phyloP scores from a whole-genome alignment of 2,329 filamentous ascomycete genomes.

The Fusarium austroafricanum region DNA sequence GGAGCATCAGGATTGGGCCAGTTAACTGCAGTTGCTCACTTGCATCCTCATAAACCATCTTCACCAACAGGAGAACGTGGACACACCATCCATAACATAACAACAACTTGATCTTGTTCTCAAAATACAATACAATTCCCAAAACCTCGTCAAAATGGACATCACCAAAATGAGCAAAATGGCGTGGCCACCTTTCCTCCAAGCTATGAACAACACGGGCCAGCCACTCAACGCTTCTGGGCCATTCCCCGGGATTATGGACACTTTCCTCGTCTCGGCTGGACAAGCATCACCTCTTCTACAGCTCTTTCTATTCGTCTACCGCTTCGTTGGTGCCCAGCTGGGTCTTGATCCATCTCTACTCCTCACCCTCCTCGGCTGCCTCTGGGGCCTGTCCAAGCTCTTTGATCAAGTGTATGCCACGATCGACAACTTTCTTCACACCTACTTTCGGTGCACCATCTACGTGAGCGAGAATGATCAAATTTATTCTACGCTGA shows the following conservation, averaged over 20 bases:
- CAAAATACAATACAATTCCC: not conserved
- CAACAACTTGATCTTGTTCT: not conserved
- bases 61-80: not conserved
- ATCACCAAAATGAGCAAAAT: constrained; percentile 47
- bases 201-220: constrained; percentile 36
- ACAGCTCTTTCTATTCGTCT: constrained; percentile 57
- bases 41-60: not conserved
- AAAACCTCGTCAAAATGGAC: constrained; percentile 32
- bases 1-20: not conserved
- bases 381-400: constrained; percentile 60
- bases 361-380: constrained; percentile 58
- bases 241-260: constrained; percentile 52
- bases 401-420: constrained; percentile 51
- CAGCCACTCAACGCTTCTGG: constrained; percentile 36
- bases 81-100: not conserved
- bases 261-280: constrained; percentile 59
- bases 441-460: constrained; percentile 61
- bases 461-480: constrained; percentile 67
- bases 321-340: constrained; percentile 57
- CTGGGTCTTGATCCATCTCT: constrained; percentile 63
- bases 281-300: constrained; percentile 58
- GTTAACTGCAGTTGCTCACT: not conserved
- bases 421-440: constrained; percentile 52
- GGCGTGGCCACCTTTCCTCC: constrained; percentile 46
- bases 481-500: constrained; percentile 68